Conservation (phyloP, 2,329 filamentous ascomycete species). For the Atkinsonella texensis region DNA sequence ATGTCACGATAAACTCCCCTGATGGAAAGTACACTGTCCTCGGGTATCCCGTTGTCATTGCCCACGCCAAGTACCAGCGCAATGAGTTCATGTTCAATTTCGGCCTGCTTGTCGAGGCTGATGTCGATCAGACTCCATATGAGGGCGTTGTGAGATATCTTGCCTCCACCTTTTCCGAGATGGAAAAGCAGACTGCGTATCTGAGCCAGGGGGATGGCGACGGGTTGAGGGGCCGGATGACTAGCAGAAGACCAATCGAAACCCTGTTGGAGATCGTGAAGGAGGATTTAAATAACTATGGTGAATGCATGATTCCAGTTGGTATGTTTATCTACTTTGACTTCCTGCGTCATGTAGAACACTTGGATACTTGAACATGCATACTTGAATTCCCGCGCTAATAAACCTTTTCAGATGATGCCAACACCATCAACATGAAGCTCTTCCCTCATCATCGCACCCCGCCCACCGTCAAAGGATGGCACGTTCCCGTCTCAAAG, state of each 20-base stretch:
- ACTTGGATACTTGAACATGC: neutral
- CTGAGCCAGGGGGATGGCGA: slow-evolving; percentile 49
- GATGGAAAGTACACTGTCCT: slow-evolving; percentile 63
- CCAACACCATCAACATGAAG: slow-evolving; percentile 93
- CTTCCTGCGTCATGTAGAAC: neutral
- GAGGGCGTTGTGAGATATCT: slow-evolving; percentile 78
- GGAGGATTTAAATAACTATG: slow-evolving; percentile 91
- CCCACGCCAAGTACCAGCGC: slow-evolving; percentile 68
- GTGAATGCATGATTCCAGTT: slow-evolving; percentile 96
- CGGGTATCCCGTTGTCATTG: slow-evolving; percentile 80
- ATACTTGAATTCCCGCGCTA: neutral
- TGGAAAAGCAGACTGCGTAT: slow-evolving; percentile 87
- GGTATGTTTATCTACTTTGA: slow-evolving; percentile 39
- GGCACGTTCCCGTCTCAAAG: slow-evolving; percentile 78
- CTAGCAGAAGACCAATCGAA: slow-evolving; percentile 57
- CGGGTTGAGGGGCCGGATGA: slow-evolving; percentile 17
- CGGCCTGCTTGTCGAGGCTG: slow-evolving; percentile 61
- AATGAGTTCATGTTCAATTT: slow-evolving; percentile 99
- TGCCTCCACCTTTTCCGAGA: slow-evolving; percentile 70
- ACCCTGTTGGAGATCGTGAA: slow-evolving; percentile 70
- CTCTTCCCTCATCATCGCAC: slow-evolving; percentile 73
- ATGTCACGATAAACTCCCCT: slow-evolving; percentile 66
- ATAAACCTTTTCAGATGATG: slow-evolving; percentile 49
- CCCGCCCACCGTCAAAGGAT: slow-evolving; percentile 67
- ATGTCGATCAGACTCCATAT: slow-evolving; percentile 62